Evolutionary conservation across 257 asterid genomes (phyloP), one percentile per base, ranked within the genome.

Genomic region (Plantago ovata): DNA sequence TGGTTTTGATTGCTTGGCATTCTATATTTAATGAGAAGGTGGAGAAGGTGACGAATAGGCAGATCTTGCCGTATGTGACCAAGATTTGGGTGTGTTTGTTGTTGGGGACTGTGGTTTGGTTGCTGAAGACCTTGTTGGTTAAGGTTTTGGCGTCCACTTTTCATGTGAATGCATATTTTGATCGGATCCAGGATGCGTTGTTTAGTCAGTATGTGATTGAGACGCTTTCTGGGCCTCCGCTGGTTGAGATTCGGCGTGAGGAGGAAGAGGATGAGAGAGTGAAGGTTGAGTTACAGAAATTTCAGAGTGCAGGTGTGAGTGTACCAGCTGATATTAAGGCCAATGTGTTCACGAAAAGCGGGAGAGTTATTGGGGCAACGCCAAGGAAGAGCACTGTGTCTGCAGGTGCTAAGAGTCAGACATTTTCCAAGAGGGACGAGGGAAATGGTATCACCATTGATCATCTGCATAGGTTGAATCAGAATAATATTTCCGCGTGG

Each of bases 1-100:
- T 81, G 38, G 84, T 78, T 36, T 70, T 81, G 69, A 63, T 81
- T 40, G 84, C 87, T 43, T 81, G 87, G 87, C 77, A 75, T 9
- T 64, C 53, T 38, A 75, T 81, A 14, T 77, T 81, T 36, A 80
- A 77, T 48, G 54, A 78, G 66, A 81, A 42, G 16, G 78, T 77
- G 10, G 76, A 70, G 61, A 74, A 76, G 47, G 15, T 69, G 18
- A 70, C 79, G 0, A 21, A 63, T 32, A 56, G 64, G 53, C 32
- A 55, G 12, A 69, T 78, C 0, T 72, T 81, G 53, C 73, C 74
- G 45, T 70, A 68, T 22, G 82, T 81, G 51, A 77, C 79, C 13
- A 58, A 38, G 66, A 62, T 81, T 65, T 81, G 81, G 84, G 70
- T 78, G 45, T 77, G 87, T 65, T 69, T 81, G 3, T 60, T 81